Conservation (phyloP, 2,329 filamentous ascomycete species). For the Fonsecaea monophora region DNA sequence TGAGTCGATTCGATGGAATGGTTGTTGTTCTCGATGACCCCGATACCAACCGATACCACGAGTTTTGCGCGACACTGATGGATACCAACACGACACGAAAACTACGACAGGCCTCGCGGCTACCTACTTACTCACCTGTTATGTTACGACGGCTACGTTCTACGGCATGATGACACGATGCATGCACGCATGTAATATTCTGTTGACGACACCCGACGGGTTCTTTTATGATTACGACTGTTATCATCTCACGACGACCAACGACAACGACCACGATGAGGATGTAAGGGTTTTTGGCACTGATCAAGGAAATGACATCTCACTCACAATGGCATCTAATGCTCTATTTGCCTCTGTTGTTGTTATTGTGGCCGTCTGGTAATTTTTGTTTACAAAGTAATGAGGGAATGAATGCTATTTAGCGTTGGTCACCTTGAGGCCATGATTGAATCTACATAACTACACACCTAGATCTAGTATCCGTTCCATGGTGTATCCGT, state of each 20-base stretch:
- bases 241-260: neutral
- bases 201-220: neutral
- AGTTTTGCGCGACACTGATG: neutral
- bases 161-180: neutral
- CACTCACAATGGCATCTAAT: neutral
- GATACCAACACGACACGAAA: neutral
- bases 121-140: neutral
- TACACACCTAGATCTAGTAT: no score
- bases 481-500: no score
- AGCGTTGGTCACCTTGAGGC: no score
- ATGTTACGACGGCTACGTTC: neutral
- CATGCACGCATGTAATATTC: neutral
- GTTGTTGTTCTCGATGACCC: neutral
- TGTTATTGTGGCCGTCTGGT: neutral
- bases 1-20: neutral
- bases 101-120: neutral
- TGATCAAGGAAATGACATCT: conserved; percentile 3
- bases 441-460: no score
- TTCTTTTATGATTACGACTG: no score
- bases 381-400: neutral
- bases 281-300: no score
- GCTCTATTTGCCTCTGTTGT: no score
- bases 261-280: no score
- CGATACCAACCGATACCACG: neutral
- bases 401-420: no score